Evolutionary conservation across 2,329 filamentous ascomycete genomes (phyloP).

Genomic region (Verticillium klebahnii): DNA sequence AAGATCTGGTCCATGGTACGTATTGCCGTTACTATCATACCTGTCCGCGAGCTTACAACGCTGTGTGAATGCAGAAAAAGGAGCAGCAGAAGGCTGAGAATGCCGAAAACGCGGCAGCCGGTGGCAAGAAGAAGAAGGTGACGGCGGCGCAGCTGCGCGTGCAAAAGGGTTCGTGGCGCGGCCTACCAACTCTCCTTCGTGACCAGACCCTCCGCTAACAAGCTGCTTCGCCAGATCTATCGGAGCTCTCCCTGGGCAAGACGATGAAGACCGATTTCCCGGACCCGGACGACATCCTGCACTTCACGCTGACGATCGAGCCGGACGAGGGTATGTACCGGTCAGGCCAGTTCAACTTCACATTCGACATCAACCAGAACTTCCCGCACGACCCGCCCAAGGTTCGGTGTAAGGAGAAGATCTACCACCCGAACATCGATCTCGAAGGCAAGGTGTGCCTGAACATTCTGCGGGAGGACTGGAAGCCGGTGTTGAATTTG

Average conservation of each 20-base stretch:
- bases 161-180: constrained; percentile 72
- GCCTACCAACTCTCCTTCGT: not conserved
- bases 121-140: constrained; percentile 95
- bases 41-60: not conserved
- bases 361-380: constrained; percentile 87
- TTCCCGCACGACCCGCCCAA: constrained; percentile 98
- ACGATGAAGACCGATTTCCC: constrained; percentile 82
- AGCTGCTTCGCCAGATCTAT: constrained; percentile 57
- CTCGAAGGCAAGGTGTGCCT: constrained; percentile 96
- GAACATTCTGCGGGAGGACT: constrained; percentile 96
- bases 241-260: constrained; percentile 70
- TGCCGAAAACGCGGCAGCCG: constrained; percentile 63
- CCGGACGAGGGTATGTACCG: constrained; percentile 89
- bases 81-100: constrained; percentile 94
- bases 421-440: constrained; percentile 99
- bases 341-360: constrained; percentile 81
- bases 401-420: constrained; percentile 95
- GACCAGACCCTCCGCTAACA: not conserved
- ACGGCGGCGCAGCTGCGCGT: constrained; percentile 92
- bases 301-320: constrained; percentile 76
- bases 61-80: constrained; percentile 65
- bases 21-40: constrained; percentile 3
- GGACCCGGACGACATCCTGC: constrained; percentile 79
- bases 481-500: constrained; percentile 96
- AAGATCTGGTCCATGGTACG: constrained; percentile 99